Base-by-base conservation (phyloP, 2,329 filamentous ascomycete species). In the Coniochaeta sp. region DNA sequence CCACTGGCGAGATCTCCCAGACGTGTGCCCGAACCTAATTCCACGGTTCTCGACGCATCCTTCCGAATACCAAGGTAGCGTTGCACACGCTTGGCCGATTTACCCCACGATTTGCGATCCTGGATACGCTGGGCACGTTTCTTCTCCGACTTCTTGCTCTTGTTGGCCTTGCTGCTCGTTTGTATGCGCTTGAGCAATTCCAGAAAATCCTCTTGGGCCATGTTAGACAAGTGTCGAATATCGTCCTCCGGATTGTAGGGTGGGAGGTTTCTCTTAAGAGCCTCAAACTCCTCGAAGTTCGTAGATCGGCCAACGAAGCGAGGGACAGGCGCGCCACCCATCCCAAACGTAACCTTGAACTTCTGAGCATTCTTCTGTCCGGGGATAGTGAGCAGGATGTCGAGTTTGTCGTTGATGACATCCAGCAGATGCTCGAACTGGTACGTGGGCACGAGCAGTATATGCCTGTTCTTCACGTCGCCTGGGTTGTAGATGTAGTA, bases 1-100 rank as follows among this genome's bases (percentile, higher is more conserved):
- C 12, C 12, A 14, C 42, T 12, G 4, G 22, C 16, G 6, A 47
- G 19, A 17, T 24, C 12, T 19, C 12, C 12, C 12, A 12, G 17
- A 12, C 12, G 7, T 24, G 42, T 47, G 4, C n/a, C 38, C 42
- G 24, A 24, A 47, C 42, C 42, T 47, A 22, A 22, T 44, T 8
- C 42, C 36, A 14, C 7, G 42, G 6, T 44, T 4, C 42, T 4
- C 28, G 22, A 30, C 22, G 30, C 47, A 28, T 63, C 65, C 32
- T 78, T 72, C n/a, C 82, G 81, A 28, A 96, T 75, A 4, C 90
- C 90, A 1, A 96, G 80, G 66, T 90, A 90, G 58, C 83, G 77
- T 69, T 93, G 88, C 8, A 83, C 77, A 54, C 88, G 81, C 65
- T 85, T 84, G 63, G 90, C 76, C 67, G 84, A 80, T 38, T 79